Evolutionary conservation across 2,329 filamentous ascomycete species (phyloP), one percentile per base, ranked within the genome.

Genomic region (Curvularia lunata): DNA sequence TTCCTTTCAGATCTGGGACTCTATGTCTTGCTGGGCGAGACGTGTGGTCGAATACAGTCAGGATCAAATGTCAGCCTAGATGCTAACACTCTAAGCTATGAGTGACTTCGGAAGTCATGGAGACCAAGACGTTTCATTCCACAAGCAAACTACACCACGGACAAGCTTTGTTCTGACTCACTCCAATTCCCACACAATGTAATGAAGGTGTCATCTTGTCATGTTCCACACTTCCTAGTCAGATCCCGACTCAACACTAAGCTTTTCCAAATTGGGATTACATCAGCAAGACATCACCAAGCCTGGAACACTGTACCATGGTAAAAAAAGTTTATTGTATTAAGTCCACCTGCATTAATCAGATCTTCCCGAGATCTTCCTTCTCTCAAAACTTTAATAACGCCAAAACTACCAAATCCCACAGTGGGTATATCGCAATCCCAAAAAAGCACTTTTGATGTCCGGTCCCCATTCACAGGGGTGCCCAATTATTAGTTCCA

Each of bases 391-490:
- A 48, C 4, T 18, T 12, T 5, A 28, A 32, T 25, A 28, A 30
- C 32, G 19, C 28, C 42, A 28, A 38, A 46, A 18, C 41, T 23
- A 27, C n/a, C 37, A 9, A 34, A 30, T 40, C 45, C 32, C 47
- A 57, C 28, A 42, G 8, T 54, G 54, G 25, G 49, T 57, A 57
- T 57, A 43, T 53, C 21, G 49, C 49, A 23, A 19, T 55, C n/a
- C 28, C 43, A 43, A 48, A 53, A 54, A 54, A 12, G 25, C 54
- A 57, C 54, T 57, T 54, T 57, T 57, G 42, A 42, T 30, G 38
- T 48, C 10, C 13, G 12, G 41, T 28, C 25, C 4, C 50, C 13
- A 21, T 18, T 25, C 34, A 28, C 23, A 40, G 13, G 7, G 19
- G n/a, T 38, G 28, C 38, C 18, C 18, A 27, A 47, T n/a, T 40